Evolutionary conservation across 768 basidiomycete genomes (phyloP), one percentile per base, ranked within the genome.

Genomic region (Phlegmacium glaucopus): DNA sequence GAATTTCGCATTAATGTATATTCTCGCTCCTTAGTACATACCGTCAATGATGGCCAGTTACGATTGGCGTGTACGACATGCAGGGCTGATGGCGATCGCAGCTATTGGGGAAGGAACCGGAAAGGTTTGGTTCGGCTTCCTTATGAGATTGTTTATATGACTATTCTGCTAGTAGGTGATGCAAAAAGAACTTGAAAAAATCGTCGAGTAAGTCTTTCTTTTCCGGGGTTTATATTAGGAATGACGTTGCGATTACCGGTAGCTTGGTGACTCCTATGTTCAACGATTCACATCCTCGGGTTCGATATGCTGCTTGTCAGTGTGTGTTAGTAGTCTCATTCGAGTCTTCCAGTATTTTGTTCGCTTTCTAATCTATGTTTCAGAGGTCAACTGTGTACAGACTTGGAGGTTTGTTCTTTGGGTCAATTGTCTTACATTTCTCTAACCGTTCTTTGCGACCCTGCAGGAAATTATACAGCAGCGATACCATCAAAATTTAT

Each of bases 21-120:
- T n/a, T n/a, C n/a, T n/a, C n/a, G n/a, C n/a, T 32, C 17, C 50
- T 51, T 39, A 83, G 62, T 82, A 83, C 49, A 90, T 91, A 11
- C 89, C 89, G 1, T 83, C 82, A 0, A 90, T 94, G 84, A 72
- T 94, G 47, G 78, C 77, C 0, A 83, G 79, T 46, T 85, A 83
- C 50, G 88, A 93, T 64, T 95, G 93, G 93, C 75, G 88, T 44
- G 76, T 82, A 22, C 74, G 91, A 25, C 90, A 94, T 56, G 90
- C 90, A 0, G 92, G 87, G 9, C 68, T 94, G 18, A 89, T 92
- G 80, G 89, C 90, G 0, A 86, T 95, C 47, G 89, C 89, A 0
- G 79, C 85, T 0, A 85, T 94, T 42, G 90, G 82, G 0, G 92
- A 94, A 65, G 92, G 92, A 2, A 90, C 88, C 0, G 81, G 78